A percentile compares a stretch with the other conserved stretches of the same genome.
Evolutionary conservation across 352 stramenopile genomes (phyloP).

Genomic region (Aphanomyces stellatus): DNA sequence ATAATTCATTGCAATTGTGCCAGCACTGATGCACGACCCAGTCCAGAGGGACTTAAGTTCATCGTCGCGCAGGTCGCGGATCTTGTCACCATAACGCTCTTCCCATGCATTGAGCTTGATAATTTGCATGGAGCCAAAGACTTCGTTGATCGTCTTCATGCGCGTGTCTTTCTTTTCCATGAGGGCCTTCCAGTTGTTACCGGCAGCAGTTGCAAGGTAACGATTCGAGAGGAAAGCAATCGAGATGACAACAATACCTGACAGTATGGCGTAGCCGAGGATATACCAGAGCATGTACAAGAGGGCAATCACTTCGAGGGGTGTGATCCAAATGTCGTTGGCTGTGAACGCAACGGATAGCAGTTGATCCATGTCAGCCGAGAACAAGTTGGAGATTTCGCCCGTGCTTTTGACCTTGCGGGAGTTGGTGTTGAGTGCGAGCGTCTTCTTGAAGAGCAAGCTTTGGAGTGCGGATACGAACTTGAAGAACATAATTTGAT

Average conservation of each 20-base stretch:
- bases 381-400: conserved; percentile 12
- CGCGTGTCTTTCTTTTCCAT: conserved; percentile 31
- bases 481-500: too few relatives aligned
- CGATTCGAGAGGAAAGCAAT: conserved; percentile 37
- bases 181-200: conserved; percentile 16
- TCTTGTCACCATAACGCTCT: conserved; percentile 30
- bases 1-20: conserved; percentile 21
- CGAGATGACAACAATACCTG: conserved; percentile 28
- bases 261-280: conserved; percentile 23
- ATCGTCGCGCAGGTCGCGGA: conserved; percentile 29
- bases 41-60: conserved; percentile 17
- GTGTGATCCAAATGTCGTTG: conserved; percentile 11
- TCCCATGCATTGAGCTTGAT: conserved; percentile 97
- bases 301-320: neutral
- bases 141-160: conserved; percentile 34
- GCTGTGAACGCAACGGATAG: conserved; percentile 13
- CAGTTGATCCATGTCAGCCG: conserved; percentile 1
- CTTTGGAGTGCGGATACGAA: too few relatives aligned
- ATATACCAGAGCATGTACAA: conserved; percentile 11
- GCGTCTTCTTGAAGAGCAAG: conserved; percentile 13
- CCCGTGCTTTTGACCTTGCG: conserved; percentile 3
- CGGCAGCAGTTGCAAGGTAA: conserved; percentile 18
- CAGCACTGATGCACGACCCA: conserved; percentile 8
- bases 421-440: conserved; percentile 4
- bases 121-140: conserved; percentile 76